These are phyloP conservation scores for Mycena vulgaris DNA, from an alignment of 768 basidiomycete species.

Conservation along the genomic window DNA sequence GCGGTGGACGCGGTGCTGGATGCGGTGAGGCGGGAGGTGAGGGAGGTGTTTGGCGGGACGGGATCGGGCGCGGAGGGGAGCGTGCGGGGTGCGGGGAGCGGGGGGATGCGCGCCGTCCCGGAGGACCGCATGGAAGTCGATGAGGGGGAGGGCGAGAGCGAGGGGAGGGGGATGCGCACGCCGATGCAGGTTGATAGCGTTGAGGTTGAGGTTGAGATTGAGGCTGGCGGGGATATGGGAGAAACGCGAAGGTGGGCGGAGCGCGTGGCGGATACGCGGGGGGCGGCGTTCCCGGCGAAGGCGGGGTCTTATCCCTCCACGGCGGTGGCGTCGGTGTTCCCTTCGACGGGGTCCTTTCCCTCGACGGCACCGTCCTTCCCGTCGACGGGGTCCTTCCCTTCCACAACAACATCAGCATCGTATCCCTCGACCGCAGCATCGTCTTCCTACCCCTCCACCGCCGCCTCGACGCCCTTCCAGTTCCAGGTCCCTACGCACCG, in stretches of 20 bases:
- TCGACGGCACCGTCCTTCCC: conserved; percentile 12
- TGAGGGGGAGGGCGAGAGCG: neutral
- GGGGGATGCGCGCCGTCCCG: conserved; percentile 24
- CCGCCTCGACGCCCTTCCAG: conserved; percentile 27
- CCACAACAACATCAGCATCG: neutral
- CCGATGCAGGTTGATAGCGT: conserved; percentile 33
- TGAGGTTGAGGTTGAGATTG: neutral
- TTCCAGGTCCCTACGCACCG: conserved; percentile 21
- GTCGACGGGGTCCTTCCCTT: neutral
- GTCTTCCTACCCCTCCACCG: neutral
- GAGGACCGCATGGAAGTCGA: conserved; percentile 37
- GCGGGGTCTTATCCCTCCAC: conserved; percentile 17
- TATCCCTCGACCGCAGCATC: neutral
- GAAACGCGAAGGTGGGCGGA: conserved; percentile 35
- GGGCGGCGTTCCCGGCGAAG: conserved; percentile 18
- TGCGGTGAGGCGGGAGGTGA: conserved; percentile 74
- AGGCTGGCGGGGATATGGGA: conserved; percentile 10
- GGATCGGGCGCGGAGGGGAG: conserved; percentile 12
- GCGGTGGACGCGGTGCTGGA: conserved; percentile 90
- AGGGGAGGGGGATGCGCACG: conserved; percentile 31
- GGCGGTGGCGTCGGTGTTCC: neutral
- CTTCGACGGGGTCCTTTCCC: conserved; percentile 5
- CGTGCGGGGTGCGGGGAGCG: conserved; percentile 15
- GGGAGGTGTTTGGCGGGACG: conserved; percentile 34
- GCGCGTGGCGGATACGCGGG: conserved; percentile 34